Percentiles rank a stretch among this genome's conserved stretches.
phyloP scores from a whole-genome alignment of 2,329 filamentous ascomycete species.

The Trematosphaeria pertusa region DNA sequence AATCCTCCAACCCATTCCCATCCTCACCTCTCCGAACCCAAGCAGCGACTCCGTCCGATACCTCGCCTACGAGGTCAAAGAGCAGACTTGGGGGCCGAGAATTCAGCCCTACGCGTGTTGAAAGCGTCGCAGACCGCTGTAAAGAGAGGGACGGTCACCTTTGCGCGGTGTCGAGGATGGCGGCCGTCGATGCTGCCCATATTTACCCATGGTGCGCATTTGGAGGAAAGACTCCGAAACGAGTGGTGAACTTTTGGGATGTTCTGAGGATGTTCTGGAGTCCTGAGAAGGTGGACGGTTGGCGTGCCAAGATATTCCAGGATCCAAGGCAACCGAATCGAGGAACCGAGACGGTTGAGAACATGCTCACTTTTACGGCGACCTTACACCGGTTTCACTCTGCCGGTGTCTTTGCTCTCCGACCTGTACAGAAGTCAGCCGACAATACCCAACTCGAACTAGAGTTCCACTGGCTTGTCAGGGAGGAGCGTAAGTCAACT shows the following conservation, averaged over 20 bases:
- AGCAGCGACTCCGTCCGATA: slow-evolving; percentile 1
- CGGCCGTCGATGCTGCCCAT: slow-evolving; percentile 21
- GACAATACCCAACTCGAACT: slow-evolving; percentile 26
- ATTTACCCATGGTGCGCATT: slow-evolving; percentile 27
- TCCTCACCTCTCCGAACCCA: slow-evolving; percentile 7
- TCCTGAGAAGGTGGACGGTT: slow-evolving; percentile 11
- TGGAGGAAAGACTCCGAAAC: slow-evolving; percentile 7
- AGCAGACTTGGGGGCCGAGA: slow-evolving; percentile 9
- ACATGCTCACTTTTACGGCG: slow-evolving; percentile 21
- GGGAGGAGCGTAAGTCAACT: slow-evolving; percentile 14
- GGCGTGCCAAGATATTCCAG: slow-evolving; percentile 7
- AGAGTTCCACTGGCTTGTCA: slow-evolving; percentile 26
- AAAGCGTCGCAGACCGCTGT: slow-evolving; percentile 13
- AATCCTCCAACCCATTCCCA: slow-evolving; percentile 6
- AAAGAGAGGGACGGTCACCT: slow-evolving; percentile 21
- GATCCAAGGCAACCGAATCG: slow-evolving; percentile 3
- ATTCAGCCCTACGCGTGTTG: slow-evolving; percentile 14
- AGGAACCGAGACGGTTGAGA: slow-evolving; percentile 23
- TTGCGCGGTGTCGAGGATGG: slow-evolving; percentile 21
- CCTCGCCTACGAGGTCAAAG: slow-evolving; percentile 16
- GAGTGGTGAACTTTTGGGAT: slow-evolving; percentile 13
- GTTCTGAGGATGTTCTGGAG: slow-evolving; percentile 15
- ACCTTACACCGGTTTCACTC: slow-evolving; percentile 23
- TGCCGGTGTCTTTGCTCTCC: slow-evolving; percentile 20
- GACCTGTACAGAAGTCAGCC: slow-evolving; percentile 23